A percentile compares a stretch with the other conserved stretches of the same genome.
Conservation (phyloP, 1,284 basidiomycete genomes). For the Fomes fomentarius region DNA sequence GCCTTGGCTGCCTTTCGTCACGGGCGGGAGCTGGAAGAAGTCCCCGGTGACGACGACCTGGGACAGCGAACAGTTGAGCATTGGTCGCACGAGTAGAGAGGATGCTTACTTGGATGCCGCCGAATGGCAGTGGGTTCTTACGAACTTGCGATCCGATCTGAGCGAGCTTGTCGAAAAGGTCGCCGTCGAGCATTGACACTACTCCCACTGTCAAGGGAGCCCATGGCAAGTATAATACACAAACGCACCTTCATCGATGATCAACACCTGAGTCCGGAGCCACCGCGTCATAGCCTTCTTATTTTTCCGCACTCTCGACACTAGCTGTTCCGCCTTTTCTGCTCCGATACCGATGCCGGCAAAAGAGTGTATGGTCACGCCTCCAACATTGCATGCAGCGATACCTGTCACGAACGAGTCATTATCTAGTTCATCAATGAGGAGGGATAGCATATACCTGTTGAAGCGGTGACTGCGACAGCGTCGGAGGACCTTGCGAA, state of each 20-base stretch:
- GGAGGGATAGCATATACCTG: conserved; percentile 49
- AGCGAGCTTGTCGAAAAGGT: conserved; percentile 84
- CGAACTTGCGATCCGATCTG: conserved; percentile 68
- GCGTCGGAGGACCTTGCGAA: conserved; percentile 49
- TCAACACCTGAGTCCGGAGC: conserved; percentile 76
- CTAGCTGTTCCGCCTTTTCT: conserved; percentile 59
- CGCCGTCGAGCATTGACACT: conserved; percentile 95
- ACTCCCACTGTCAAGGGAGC: too few relatives aligned
- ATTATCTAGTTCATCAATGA: neutral
- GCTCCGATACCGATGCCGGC: conserved; percentile 85
- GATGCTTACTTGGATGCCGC: conserved; percentile 80
- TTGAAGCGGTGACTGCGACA: conserved; percentile 89
- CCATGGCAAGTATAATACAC: neutral
- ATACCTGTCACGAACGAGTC: conserved; percentile 57
- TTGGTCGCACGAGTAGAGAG: too few relatives aligned
- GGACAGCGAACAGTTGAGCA: too few relatives aligned
- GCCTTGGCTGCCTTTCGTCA: conserved; percentile 52
- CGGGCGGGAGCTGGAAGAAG: conserved; percentile 94
- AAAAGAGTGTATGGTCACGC: conserved; percentile 90
- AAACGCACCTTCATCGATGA: conserved; percentile 85
- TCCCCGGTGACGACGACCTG: conserved; percentile 87
- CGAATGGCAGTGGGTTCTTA: conserved; percentile 69
- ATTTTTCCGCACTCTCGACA: conserved; percentile 68
- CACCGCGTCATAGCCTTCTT: conserved; percentile 73
- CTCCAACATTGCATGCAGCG: conserved; percentile 90